These are phyloP conservation scores for Monilinia fructigena DNA, from an alignment of 2,329 filamentous ascomycete species.

Conservation along the genomic window DNA sequence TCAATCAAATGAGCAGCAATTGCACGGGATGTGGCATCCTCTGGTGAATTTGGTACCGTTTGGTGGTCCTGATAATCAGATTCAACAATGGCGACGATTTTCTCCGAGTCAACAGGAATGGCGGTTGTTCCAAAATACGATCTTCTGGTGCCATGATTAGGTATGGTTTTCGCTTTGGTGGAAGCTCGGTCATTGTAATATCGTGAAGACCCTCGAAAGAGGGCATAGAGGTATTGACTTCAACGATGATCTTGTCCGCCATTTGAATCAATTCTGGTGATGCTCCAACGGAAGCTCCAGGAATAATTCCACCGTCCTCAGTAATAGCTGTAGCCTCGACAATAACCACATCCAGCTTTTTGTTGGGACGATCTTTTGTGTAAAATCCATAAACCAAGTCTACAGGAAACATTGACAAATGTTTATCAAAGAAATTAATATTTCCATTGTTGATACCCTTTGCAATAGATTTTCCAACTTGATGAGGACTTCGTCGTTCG, in stretches of 20 bases:
- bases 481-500: constrained; percentile 77
- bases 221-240: constrained; percentile 84
- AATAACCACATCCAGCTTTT: constrained; percentile 73
- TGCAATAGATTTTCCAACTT: constrained; percentile 86
- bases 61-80: constrained; percentile 77
- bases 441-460: constrained; percentile 86
- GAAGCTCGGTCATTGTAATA: constrained; percentile 84
- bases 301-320: constrained; percentile 84
- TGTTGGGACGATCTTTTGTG: constrained; percentile 69
- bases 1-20: constrained; percentile 83
- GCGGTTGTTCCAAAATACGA: constrained; percentile 78
- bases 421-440: constrained; percentile 93
- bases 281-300: constrained; percentile 80
- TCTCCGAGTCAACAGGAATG: constrained; percentile 81
- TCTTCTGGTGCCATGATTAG: constrained; percentile 83
- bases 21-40: constrained; percentile 67
- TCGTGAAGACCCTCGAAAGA: constrained; percentile 88
- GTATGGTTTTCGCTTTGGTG: constrained; percentile 79
- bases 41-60: constrained; percentile 71
- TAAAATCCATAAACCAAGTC: constrained; percentile 87
- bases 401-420: constrained; percentile 86
- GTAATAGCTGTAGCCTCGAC: constrained; percentile 86
- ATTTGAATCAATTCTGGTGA: constrained; percentile 85
- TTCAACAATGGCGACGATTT: constrained; percentile 81
- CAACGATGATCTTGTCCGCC: constrained; percentile 90